Base-by-base conservation (phyloP, 108 stramenopile genomes). In the Cyclotella choctawhatcheeana region DNA sequence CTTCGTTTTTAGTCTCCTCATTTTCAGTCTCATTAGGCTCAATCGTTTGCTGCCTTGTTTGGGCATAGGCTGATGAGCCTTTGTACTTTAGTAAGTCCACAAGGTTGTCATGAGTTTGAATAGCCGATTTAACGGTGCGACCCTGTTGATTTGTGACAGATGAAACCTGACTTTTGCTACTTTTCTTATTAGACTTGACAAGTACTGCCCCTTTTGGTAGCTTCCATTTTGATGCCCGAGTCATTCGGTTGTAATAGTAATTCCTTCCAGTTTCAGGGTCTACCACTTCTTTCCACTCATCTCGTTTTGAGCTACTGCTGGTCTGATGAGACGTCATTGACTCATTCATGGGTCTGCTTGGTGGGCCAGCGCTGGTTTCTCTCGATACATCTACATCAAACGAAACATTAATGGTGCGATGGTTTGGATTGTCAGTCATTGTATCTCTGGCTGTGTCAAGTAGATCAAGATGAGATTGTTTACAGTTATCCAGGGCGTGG, bases 171-270 rank as follows among this genome's bases (percentile, higher is more conserved):
- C 47, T 4, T n/a, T n/a, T n/a, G 47, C 47, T 8, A n/a, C n/a
- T 48, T 10, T n/a, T n/a, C 55, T 52, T 48, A 33, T 67, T 67
- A 24, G 58, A 1, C 35, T 68, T 67, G 10, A 43, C 58, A 2
- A 79, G 58, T 24, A 67, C 50, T 0, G 71, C 78, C 12, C 75
- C 85, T 26, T 79, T 68, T 8, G 91, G 91, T 44, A 86, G 82
- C 21, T 89, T 76, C 97, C 97, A 99, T 63, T 95, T 93, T 20
- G 96, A 94, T 68, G 92, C 84, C 16, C 96, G 61, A 34, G 96
- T 97, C 32, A 67, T 53, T 22, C 77, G 62, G 74, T 98, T 89
- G 61, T 97, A 99, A 67, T 94, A 99, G 78, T 97, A 99, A 0
- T 84, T 93, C 51, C 86, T 67, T 48, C 90, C 93, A 12, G 91